Base-by-base conservation (phyloP, 2,329 filamentous ascomycete species). In the Pyrenophora graminea region DNA sequence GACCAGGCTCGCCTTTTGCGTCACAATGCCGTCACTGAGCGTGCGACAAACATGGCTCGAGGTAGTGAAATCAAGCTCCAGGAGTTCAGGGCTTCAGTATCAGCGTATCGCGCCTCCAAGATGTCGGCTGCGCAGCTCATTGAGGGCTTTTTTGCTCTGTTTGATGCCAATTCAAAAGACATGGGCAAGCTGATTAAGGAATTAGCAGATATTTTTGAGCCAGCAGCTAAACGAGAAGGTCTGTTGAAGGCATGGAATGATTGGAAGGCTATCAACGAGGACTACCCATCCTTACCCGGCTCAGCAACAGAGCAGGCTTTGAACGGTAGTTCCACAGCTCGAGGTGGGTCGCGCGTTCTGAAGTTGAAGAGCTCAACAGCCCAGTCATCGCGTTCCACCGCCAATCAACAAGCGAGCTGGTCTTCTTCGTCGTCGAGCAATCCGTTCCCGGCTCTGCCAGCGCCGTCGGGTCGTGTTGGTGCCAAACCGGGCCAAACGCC, bases 181-280 rank as follows among this genome's bases (percentile, higher is more conserved):
- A 79, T 99, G 0, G 92, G 92, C 12, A 97, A 92, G 21, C 81
- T 99, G 1, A 83, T 97, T 56, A 89, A 93, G 55, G 94, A 99
- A 69, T 83, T 97, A 3, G 89, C 93, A 4, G 93, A 97, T 45
- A 85, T 99, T 9, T 97, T 94, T 63, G 93, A 99, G 62, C 88
- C 95, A 61, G 82, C 87, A 42, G 70, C 73, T 15, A 96, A 96
- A 69, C 85, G 85, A 1, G 86, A 88, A 45, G 80, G 79, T 0
- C 77, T 99, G 3, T 83, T 91, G 21, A 88, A 88, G 64, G 90
- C 92, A 1, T 97, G 93, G 91, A 90, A 91, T 62, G 90, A 96
- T 74, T 97, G 93, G 90, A 90, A 90, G 39, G 91, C 91, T 32
- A 94, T 96, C 75, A 95, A 96, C 61, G 92, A 97, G 73, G 92